Evolutionary conservation across 2,329 filamentous ascomycete genomes (phyloP).

Genomic region (Venturia carpophila): DNA sequence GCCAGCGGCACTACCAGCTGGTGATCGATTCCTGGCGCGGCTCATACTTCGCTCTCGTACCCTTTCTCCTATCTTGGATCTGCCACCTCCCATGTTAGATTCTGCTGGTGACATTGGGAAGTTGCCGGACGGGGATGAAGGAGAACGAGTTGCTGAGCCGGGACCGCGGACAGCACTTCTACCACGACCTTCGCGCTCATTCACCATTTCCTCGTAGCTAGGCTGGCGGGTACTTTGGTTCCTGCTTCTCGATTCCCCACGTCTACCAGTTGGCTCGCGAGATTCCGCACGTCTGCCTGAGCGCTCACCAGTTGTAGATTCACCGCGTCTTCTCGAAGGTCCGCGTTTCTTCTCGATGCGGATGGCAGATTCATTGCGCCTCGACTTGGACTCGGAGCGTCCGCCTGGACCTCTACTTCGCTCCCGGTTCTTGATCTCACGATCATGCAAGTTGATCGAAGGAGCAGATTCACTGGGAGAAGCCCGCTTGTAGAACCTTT

Average conservation of each 20-base stretch:
- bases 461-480: conserved; percentile 22
- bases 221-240: background rate
- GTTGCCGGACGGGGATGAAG: conserved; percentile 1
- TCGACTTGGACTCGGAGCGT: background rate
- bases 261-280: conserved; percentile 8
- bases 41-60: conserved; percentile 17
- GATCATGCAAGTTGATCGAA: conserved; percentile 8
- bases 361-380: conserved; percentile 1
- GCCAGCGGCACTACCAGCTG: conserved; percentile 7
- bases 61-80: conserved; percentile 18
- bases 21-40: conserved; percentile 8
- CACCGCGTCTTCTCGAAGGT: background rate
- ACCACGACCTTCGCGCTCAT: conserved; percentile 14
- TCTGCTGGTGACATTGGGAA: conserved; percentile 17
- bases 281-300: conserved; percentile 2
- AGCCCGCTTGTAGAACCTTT: conserved; percentile 38
- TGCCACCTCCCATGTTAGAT: conserved; percentile 13
- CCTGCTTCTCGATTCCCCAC: conserved; percentile 11
- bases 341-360: background rate
- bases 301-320: background rate
- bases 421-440: conserved; percentile 2
- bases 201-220: conserved; percentile 7
- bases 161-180: conserved; percentile 5
- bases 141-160: conserved; percentile 10
- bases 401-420: conserved; percentile 1